phyloP scores from a whole-genome alignment of 768 basidiomycete species.

The Hysterangium stoloniferum region DNA sequence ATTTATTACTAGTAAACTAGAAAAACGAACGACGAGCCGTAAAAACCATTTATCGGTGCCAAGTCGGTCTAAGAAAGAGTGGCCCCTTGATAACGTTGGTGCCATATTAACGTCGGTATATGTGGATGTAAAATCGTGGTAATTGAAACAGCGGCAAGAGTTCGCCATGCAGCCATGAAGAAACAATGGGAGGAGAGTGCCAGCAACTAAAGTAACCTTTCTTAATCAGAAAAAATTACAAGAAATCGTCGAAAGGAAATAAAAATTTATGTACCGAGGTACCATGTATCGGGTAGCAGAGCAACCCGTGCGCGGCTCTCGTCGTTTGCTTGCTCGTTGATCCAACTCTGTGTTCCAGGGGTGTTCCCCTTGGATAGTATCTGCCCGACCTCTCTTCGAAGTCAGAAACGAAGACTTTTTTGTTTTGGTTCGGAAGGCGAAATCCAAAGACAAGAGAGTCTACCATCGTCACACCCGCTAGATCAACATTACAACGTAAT shows the following conservation, averaged over 20 bases:
- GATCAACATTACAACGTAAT: slow-evolving; percentile 59
- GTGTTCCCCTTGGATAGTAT: slow-evolving; percentile 35
- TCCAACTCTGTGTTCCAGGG: slow-evolving; percentile 40
- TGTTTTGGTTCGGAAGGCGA: slow-evolving; percentile 26
- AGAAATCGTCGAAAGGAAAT: slow-evolving; percentile 2
- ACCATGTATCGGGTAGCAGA: slow-evolving; percentile 68
- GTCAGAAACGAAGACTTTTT: slow-evolving; percentile 19
- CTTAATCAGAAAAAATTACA: not conserved
- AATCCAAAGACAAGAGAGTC: slow-evolving; percentile 67
- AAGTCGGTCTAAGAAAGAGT: slow-evolving; percentile 69
- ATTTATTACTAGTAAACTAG: slow-evolving; percentile 1
- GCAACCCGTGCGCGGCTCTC: slow-evolving; percentile 81
- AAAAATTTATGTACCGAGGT: slow-evolving; percentile 47
- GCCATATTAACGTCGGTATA: slow-evolving; percentile 21
- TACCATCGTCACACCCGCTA: slow-evolving; percentile 60
- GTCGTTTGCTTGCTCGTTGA: slow-evolving; percentile 46
- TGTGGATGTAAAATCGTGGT: slow-evolving; percentile 51
- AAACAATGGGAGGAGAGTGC: slow-evolving; percentile 35
- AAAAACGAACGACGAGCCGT: slow-evolving; percentile 42
- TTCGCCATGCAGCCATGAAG: slow-evolving; percentile 3
- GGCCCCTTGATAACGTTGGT: slow-evolving; percentile 55
- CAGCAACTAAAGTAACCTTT: slow-evolving; percentile 23
- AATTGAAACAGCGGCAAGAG: slow-evolving; percentile 19
- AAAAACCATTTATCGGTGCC: slow-evolving; percentile 79
- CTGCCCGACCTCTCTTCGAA: slow-evolving; percentile 71